Base-by-base conservation (phyloP, 441 rosid species). In the Croton laevigatus region DNA sequence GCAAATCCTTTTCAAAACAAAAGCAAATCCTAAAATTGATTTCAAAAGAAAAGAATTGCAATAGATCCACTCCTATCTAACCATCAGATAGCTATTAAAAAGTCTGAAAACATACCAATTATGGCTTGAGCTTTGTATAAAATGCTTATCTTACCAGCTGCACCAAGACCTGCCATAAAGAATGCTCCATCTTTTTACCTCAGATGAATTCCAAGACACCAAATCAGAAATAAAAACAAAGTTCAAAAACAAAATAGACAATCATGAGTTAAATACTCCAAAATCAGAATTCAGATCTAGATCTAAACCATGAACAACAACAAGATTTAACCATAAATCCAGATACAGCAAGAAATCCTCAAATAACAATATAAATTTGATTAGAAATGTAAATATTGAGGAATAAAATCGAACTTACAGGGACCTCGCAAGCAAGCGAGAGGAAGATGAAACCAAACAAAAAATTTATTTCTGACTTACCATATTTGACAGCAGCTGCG, bases 71-170 rank as follows among this genome's bases (percentile, higher is more conserved):
- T n/a, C 3, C 12, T 19, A 27, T 8, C 5, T 3, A 7, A 14
- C 11, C 4, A 3, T 32, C 7, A 27, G 4, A 40, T 6, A 7
- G 27, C 27, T 19, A 8, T 19, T 5, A 19, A 66, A n/a, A 66
- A 13, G 5, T 3, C 20, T 12, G 12, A 53, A 17, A 49, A 64
- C 84, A 65, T 80, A 87, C 91, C 91, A 57, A 85, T 87, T 0
- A 89, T 87, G 40, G 82, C 79, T 87, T 87, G 79, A 87, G 89
- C 86, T 85, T n/a, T 87, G 72, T 85, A 87, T 76, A 87, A 73
- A 57, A 87, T 85, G 79, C 88, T 85, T 44, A 89, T 87, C 85
- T 87, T 87, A 83, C n/a, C n/a, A n/a, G 88, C 88, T 6, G 88
- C 88, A 57, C 82, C 88, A 40, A 85, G 86, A 79, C 88, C 88